Percentiles rank a stretch among this genome's conserved stretches.
phyloP scores from a whole-genome alignment of 2,329 filamentous ascomycete species.

The Metarhizium anisopliae region DNA sequence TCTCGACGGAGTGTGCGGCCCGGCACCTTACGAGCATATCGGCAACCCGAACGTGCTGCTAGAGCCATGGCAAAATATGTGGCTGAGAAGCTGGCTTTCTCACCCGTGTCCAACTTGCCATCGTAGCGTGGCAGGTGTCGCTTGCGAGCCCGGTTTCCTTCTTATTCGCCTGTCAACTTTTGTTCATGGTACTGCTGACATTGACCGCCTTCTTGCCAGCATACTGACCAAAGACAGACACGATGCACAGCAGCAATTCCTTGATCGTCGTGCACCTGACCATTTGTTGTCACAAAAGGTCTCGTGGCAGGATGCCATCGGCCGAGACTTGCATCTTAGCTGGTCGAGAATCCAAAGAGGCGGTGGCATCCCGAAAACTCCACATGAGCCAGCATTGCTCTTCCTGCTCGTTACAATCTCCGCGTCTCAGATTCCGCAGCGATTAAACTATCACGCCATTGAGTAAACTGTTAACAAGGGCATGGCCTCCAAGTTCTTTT shows the following conservation, averaged over 20 bases:
- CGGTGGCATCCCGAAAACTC: background rate
- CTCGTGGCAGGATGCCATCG: slow-evolving; percentile 7
- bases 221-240: background rate
- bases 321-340: slow-evolving; percentile 9
- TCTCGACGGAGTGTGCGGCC: too few relatives aligned
- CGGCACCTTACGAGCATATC: too few relatives aligned
- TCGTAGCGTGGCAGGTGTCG: background rate
- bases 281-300: background rate
- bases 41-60: too few relatives aligned
- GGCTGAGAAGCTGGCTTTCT: slow-evolving; percentile 9
- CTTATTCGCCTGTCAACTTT: background rate
- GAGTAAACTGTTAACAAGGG: background rate
- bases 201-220: slow-evolving; percentile 4
- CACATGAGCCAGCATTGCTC: background rate
- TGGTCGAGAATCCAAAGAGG: background rate
- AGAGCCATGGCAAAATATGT: background rate
- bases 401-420: background rate
- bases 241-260: background rate
- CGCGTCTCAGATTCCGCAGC: background rate
- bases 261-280: slow-evolving; percentile 1
- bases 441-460: background rate
- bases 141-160: background rate
- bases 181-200: background rate
- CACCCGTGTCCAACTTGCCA: slow-evolving; percentile 1
- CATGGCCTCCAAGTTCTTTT: background rate